Evolutionary conservation across 768 basidiomycete genomes (phyloP), one percentile per base, ranked within the genome.

Genomic region (Gloeopeniophorella convolvens): DNA sequence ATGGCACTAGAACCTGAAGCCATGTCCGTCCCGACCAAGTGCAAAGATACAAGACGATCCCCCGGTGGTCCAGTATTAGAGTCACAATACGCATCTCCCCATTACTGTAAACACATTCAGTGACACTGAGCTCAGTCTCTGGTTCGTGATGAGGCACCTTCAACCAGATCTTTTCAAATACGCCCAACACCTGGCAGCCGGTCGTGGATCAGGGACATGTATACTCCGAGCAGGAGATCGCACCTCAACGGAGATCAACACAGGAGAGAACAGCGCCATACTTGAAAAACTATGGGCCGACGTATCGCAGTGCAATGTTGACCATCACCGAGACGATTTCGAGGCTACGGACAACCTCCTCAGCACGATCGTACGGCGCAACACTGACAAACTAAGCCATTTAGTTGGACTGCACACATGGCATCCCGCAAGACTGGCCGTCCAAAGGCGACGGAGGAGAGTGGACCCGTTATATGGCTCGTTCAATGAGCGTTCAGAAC

Each of bases 91-190:
- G 80, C 83, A 52, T 80, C 75, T 8, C 84, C 83, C 86, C 86
- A 89, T 10, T 18, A 48, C 55, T 56, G 21, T 40, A 4, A 34
- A 34, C 20, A 20, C 2, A 20, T 8, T 34, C 8, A 20, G n/a
- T 16, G 12, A 16, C 5, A 24, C 5, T 7, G n/a, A n/a, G n/a
- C n/a, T n/a, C n/a, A n/a, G n/a, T n/a, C n/a, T n/a, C n/a, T n/a
- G n/a, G n/a, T n/a, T n/a, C n/a, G n/a, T n/a, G n/a, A n/a, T n/a
- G n/a, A 18, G 58, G 24, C 36, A 84, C 78, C 72, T 77, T 87
- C 59, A 91, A 82, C 88, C 88, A 91, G 5, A 82, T 56, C 63
- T 82, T 85, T 64, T 86, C 82, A 0, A 68, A 61, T 2, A 84
- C 68, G 7, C 76, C 73, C 20, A 84, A 59, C 18, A 79, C 21